Conservation (phyloP, 352 stramenopile species). For the Pythium pyrilobum region DNA sequence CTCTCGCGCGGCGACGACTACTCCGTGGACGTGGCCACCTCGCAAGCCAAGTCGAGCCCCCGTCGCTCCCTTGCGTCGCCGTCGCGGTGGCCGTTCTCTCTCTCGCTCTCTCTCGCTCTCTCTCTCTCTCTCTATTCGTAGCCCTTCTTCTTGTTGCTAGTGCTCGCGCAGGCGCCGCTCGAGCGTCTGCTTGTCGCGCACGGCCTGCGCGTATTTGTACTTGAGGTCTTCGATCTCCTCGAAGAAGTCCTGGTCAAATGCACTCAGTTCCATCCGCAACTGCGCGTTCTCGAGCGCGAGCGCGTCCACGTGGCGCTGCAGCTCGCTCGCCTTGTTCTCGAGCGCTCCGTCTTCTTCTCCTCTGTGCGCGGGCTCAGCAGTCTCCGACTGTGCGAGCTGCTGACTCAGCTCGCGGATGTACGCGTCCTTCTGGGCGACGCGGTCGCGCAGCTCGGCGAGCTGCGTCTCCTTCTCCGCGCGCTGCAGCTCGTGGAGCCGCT, state of each 20-base stretch:
- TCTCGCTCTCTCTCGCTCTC: too few species aligned
- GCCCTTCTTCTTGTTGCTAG: too few species aligned
- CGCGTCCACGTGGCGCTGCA: constrained; percentile 15
- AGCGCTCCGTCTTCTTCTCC: not conserved
- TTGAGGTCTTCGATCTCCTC: constrained; percentile 96
- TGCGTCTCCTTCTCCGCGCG: constrained; percentile 22
- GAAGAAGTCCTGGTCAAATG: constrained; percentile 94
- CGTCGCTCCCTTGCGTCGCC: not conserved
- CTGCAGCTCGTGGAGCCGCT: constrained; percentile 21
- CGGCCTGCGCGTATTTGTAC: constrained; percentile 89
- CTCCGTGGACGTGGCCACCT: constrained; percentile 53
- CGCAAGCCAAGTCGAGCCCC: too few species aligned
- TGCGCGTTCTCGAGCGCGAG: constrained; percentile 62
- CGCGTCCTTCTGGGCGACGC: constrained; percentile 8
- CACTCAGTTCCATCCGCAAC: constrained; percentile 73
- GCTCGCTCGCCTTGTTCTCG: not conserved
- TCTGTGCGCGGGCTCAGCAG: too few species aligned
- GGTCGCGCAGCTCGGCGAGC: constrained; percentile 29
- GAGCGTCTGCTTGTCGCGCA: constrained; percentile 69
- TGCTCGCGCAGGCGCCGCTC: constrained; percentile 27
- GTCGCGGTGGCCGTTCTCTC: too few species aligned
- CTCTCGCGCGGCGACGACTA: constrained; percentile 98
- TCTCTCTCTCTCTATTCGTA: too few species aligned
- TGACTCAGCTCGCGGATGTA: constrained; percentile 12
- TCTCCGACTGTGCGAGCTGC: not conserved